Percentiles rank a stretch among this genome's conserved stretches.
Conservation (phyloP, 345 rosid genomes). For the Sisymbrium irio region DNA sequence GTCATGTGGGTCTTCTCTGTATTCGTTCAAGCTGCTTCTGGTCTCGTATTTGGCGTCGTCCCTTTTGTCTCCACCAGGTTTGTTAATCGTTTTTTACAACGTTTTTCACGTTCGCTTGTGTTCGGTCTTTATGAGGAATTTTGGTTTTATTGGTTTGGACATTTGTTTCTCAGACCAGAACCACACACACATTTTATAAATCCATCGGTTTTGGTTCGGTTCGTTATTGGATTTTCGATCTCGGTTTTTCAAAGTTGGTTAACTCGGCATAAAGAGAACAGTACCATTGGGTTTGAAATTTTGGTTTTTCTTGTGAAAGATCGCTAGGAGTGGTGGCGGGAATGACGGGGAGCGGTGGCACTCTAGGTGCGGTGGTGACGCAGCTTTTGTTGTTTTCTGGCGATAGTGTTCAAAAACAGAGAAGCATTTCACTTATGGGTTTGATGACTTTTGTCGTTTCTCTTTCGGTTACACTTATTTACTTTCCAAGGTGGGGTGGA, state of each 20-base stretch:
- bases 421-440: conserved; percentile 88
- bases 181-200: too few species aligned
- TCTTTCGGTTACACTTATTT: conserved; percentile 46
- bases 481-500: conserved; percentile 65
- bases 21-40: conserved; percentile 81
- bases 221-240: background rate
- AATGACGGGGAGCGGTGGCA: conserved; percentile 87
- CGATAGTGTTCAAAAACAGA: conserved; percentile 43
- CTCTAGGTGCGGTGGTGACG: conserved; percentile 70
- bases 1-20: conserved; percentile 66
- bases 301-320: conserved; percentile 37
- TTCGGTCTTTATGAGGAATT: too few species aligned
- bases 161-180: too few species aligned
- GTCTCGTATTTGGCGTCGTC: conserved; percentile 77
- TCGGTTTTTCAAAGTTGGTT: too few species aligned
- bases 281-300: background rate
- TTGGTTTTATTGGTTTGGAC: background rate
- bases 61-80: conserved; percentile 84
- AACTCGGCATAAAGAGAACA: too few species aligned
- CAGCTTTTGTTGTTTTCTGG: conserved; percentile 68
- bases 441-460: conserved; percentile 56
- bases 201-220: background rate
- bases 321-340: conserved; percentile 82
- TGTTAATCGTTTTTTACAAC: background rate
- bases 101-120: too few species aligned